These are phyloP conservation scores for Botrytis deweyae DNA, from an alignment of 2,329 filamentous ascomycete species.

Conservation along the genomic window DNA sequence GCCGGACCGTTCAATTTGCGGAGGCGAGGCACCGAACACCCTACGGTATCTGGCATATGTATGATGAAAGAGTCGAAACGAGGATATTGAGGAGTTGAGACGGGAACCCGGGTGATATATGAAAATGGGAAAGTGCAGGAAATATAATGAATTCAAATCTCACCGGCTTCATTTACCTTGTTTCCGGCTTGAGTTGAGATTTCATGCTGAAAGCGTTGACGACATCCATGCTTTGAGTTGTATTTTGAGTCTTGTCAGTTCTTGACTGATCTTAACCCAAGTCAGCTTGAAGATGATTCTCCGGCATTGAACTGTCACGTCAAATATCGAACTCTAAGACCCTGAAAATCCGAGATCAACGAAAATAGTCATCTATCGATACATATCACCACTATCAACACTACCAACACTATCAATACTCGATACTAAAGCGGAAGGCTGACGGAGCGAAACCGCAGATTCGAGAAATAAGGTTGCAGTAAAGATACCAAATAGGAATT, in stretches of 20 bases:
- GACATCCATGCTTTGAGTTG: background rate
- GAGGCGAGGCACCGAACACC: constrained; percentile 11
- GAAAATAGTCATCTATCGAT: background rate
- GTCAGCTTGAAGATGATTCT: background rate
- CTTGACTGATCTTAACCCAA: background rate
- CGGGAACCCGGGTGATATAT: constrained; percentile 3
- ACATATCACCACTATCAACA: background rate
- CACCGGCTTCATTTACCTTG: constrained; percentile 3
- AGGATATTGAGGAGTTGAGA: background rate
- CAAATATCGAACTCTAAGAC: background rate
- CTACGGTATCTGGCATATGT: constrained; percentile 11
- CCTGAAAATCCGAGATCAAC: background rate
- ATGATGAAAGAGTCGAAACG: background rate
- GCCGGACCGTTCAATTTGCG: constrained; percentile 14
- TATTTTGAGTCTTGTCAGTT: background rate
- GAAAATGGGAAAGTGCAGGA: constrained; percentile 4
- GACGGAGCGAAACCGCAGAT: background rate
- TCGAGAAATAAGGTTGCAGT: constrained; percentile 2
- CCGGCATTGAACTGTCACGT: background rate
- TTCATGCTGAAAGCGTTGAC: background rate
- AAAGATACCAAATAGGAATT: background rate
- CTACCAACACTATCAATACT: background rate
- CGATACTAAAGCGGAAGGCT: background rate
- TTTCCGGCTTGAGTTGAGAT: background rate
- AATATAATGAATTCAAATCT: background rate